Evolutionary conservation across 306 rosid species (phyloP).

Genomic region (Cucurbita ficifolia): DNA sequence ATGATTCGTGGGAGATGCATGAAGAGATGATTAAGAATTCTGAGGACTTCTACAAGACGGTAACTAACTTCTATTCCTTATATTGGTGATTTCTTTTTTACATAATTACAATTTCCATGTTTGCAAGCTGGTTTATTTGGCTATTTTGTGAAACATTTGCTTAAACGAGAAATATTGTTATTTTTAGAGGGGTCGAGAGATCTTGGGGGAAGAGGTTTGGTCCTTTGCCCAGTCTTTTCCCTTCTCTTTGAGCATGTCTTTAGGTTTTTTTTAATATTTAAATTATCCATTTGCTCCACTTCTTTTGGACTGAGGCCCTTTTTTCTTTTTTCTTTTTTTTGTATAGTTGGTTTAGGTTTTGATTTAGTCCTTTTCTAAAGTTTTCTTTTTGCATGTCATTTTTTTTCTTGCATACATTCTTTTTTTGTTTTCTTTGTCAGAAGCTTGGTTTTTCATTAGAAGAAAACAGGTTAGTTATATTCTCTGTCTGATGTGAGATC

Average conservation of each 20-base stretch:
- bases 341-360: background rate
- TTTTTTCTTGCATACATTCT: background rate
- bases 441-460: background rate
- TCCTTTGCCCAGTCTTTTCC: background rate
- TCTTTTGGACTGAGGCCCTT: background rate
- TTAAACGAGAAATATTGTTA: background rate
- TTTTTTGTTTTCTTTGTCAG: too few species aligned
- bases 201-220: background rate
- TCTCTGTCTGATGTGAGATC: background rate
- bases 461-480: background rate
- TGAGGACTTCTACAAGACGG: constrained; percentile 69
- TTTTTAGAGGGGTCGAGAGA: background rate
- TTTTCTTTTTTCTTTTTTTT: background rate
- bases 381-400: background rate
- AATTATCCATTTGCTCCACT: background rate
- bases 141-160: background rate
- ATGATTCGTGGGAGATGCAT: constrained; percentile 87
- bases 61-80: background rate
- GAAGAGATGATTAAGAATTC: constrained; percentile 95
- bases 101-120: background rate
- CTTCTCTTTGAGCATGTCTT: background rate
- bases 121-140: background rate
- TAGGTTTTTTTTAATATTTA: background rate
- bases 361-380: background rate
- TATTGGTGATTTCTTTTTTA: background rate